A percentile compares a stretch with the other conserved stretches of the same genome.
Evolutionary conservation across 1,139 yeast genomes (phyloP).

Genomic region (Eremothecium cymbalariae): DNA sequence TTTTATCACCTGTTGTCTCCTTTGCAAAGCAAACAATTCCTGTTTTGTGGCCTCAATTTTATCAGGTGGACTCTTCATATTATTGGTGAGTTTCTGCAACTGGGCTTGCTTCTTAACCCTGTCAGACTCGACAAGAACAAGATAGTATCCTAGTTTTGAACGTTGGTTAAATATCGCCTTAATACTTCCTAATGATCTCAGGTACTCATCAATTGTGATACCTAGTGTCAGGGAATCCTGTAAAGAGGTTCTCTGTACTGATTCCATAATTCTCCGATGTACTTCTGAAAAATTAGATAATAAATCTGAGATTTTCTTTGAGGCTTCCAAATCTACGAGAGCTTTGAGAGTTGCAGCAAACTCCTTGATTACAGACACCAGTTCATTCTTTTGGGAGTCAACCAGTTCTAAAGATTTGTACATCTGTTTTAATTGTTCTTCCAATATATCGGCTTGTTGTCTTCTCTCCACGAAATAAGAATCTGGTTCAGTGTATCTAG

Average conservation of each 20-base stretch:
- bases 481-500: constrained; percentile 68
- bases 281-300: constrained; percentile 61
- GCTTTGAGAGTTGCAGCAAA: constrained; percentile 46
- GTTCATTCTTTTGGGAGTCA: constrained; percentile 66
- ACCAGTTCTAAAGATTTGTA: constrained; percentile 67
- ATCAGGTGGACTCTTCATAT: constrained; percentile 49
- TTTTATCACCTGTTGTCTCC: constrained; percentile 49
- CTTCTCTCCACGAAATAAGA: constrained; percentile 65
- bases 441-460: constrained; percentile 62
- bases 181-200: constrained; percentile 68
- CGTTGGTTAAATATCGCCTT: constrained; percentile 71
- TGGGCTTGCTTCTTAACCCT: constrained; percentile 39
- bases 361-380: constrained; percentile 60
- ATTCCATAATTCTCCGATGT: constrained; percentile 62
- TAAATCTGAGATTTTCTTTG: constrained; percentile 55
- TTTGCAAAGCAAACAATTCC: constrained; percentile 53
- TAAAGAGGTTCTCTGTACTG: constrained; percentile 68
- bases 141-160: constrained; percentile 55
- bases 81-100: constrained; percentile 49
- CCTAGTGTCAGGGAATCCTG: constrained; percentile 87
- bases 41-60: constrained; percentile 45
- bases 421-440: constrained; percentile 61
- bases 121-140: constrained; percentile 47
- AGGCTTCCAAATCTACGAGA: constrained; percentile 68
- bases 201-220: constrained; percentile 79